Conservation (phyloP, 148 eudicot species). For the Beta vulgaris region DNA sequence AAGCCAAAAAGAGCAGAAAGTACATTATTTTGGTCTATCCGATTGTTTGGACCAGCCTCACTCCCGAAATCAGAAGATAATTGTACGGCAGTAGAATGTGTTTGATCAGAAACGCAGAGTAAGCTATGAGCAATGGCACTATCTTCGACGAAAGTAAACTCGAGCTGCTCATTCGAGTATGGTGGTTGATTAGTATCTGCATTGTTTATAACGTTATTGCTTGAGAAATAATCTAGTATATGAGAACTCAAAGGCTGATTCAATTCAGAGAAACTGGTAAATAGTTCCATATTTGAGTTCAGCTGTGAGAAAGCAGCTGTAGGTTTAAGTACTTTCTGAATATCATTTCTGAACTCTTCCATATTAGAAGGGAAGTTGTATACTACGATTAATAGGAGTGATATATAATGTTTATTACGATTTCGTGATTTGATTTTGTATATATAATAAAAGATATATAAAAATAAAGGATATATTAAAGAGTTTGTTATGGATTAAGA, state of each 20-base stretch:
- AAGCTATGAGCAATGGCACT: neutral
- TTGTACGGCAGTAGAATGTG: neutral
- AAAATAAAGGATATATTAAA: slow-evolving; percentile 10
- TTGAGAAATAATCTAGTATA: slow-evolving; percentile 35
- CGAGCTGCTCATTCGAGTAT: slow-evolving; percentile 8
- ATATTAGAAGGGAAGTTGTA: slow-evolving; percentile 14
- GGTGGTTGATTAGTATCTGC: neutral
- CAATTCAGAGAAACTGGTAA: slow-evolving; percentile 20
- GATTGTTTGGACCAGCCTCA: slow-evolving; percentile 6
- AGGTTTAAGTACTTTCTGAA: slow-evolving; percentile 36
- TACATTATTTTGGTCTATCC: slow-evolving; percentile 17
- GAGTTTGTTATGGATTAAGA: slow-evolving; percentile 11
- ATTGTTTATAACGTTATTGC: slow-evolving; percentile 17
- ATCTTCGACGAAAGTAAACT: neutral
- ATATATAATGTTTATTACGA: too few species aligned
- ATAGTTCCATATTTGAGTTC: slow-evolving; percentile 30
- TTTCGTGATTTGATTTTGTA: slow-evolving; percentile 14
- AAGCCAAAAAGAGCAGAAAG: neutral
- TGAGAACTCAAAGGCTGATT: slow-evolving; percentile 27
- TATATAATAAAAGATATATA: too few species aligned
- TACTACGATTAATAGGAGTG: too few species aligned
- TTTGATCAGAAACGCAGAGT: slow-evolving; percentile 18
- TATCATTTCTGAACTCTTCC: slow-evolving; percentile 40
- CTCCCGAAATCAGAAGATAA: slow-evolving; percentile 20
- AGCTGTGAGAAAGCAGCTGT: slow-evolving; percentile 28